These are phyloP conservation scores for Corchorus olitorius DNA, from an alignment of 345 rosid species.

Conservation along the genomic window DNA sequence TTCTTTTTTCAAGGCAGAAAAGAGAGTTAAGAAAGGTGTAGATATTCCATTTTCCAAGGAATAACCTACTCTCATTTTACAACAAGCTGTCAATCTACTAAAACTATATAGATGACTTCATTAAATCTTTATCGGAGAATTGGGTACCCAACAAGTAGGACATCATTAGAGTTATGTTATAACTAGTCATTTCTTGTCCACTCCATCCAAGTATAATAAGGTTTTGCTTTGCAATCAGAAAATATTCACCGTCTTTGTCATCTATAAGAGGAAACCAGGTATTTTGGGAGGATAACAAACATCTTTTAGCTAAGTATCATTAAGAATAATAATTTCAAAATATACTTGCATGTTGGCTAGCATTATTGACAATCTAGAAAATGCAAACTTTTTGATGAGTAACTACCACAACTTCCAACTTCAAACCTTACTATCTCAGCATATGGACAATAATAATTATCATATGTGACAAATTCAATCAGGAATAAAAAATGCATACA, in stretches of 20 bases:
- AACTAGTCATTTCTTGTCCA: neutral
- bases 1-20: neutral
- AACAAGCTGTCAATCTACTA: neutral
- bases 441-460: neutral
- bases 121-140: neutral
- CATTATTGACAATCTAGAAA: neutral
- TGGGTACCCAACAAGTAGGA: neutral
- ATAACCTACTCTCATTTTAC: neutral
- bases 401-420: no score
- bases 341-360: conserved; percentile 8
- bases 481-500: neutral
- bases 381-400: neutral
- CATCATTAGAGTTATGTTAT: neutral
- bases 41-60: neutral
- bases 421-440: neutral
- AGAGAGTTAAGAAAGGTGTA: neutral
- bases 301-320: neutral
- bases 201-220: neutral
- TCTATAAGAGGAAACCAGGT: neutral
- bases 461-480: neutral
- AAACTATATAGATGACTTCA: neutral
- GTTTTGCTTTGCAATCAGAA: neutral
- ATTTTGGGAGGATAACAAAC: neutral
- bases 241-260: neutral
- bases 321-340: neutral